These are phyloP conservation scores for Aspergillus sp. DNA, from an alignment of 2,329 filamentous ascomycete genomes.

Conservation along the genomic window DNA sequence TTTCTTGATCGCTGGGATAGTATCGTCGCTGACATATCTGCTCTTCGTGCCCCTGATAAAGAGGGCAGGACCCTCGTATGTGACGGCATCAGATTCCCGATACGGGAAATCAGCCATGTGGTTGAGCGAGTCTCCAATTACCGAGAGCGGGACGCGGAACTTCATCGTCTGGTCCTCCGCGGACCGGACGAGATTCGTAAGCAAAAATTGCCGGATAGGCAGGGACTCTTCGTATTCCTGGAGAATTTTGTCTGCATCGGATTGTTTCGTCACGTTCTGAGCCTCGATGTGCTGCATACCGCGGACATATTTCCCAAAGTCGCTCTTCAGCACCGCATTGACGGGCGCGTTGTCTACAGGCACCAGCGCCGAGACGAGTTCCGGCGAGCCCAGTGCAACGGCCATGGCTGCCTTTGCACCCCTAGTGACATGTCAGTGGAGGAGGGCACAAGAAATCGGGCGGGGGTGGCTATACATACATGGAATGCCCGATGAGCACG, in stretches of 20 bases:
- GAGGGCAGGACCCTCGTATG: constrained; percentile 74
- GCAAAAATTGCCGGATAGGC: constrained; percentile 82
- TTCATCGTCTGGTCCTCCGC: constrained; percentile 55
- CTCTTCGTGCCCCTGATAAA: constrained; percentile 59
- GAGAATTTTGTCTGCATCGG: constrained; percentile 78
- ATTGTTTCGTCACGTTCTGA: constrained; percentile 63
- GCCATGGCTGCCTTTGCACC: constrained; percentile 93
- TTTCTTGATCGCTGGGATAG: constrained; percentile 37
- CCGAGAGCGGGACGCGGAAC: constrained; percentile 76
- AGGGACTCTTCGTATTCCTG: constrained; percentile 70
- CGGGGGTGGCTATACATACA: constrained; percentile 52
- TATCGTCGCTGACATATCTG: constrained; percentile 39
- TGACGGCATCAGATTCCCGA: constrained; percentile 63
- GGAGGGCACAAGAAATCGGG: too few species aligned
- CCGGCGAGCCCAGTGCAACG: constrained; percentile 69
- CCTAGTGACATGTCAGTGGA: constrained; percentile 44
- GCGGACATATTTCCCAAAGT: constrained; percentile 76
- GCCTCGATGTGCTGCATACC: constrained; percentile 82
- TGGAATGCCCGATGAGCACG: constrained; percentile 88
- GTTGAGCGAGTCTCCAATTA: constrained; percentile 65
- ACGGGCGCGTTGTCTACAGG: constrained; percentile 91
- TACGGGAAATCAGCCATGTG: constrained; percentile 88
- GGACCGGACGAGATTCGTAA: constrained; percentile 73
- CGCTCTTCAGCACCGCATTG: constrained; percentile 68
- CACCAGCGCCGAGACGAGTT: constrained; percentile 67